Percentiles rank a stretch among this genome's conserved stretches.
These are phyloP conservation scores for Penicillium cataractarum DNA, from an alignment of 495 filamentous ascomycete species.

Conservation along the genomic window DNA sequence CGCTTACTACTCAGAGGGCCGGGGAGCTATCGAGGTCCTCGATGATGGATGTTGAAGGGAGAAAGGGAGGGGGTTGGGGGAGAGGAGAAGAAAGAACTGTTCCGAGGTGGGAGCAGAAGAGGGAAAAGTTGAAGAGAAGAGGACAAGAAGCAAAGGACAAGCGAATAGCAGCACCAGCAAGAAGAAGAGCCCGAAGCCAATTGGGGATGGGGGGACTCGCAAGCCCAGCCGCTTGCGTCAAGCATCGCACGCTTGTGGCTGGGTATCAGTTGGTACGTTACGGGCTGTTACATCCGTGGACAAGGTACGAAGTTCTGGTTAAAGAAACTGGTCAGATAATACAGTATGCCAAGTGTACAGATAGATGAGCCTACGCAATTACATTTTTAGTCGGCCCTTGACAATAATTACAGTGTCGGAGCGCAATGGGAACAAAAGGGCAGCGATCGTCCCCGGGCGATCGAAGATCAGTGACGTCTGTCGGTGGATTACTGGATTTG, in stretches of 20 bases:
- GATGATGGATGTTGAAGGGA: not conserved
- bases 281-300: too few relatives aligned
- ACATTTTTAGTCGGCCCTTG: not conserved
- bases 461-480: constrained; percentile 32
- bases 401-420: too few relatives aligned
- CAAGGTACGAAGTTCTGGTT: too few relatives aligned
- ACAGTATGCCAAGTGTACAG: not conserved
- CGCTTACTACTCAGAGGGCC: not conserved
- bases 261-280: constrained; percentile 12
- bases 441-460: constrained; percentile 22
- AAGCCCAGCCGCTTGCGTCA: constrained; percentile 38
- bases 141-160: constrained; percentile 1
- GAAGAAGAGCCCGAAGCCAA: constrained; percentile 4
- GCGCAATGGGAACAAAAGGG: constrained; percentile 8
- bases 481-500: not conserved
- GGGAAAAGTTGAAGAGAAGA: not conserved
- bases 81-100: not conserved
- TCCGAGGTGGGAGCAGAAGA: not conserved
- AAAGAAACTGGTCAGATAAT: not conserved
- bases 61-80: not conserved
- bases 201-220: constrained; percentile 14
- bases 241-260: constrained; percentile 27
- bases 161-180: not conserved
- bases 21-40: not conserved
- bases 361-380: constrained; percentile 1